Percentiles rank a stretch among this genome's conserved stretches.
phyloP scores from a whole-genome alignment of 2,329 filamentous ascomycete species.

The Rutstroemia sp. region DNA sequence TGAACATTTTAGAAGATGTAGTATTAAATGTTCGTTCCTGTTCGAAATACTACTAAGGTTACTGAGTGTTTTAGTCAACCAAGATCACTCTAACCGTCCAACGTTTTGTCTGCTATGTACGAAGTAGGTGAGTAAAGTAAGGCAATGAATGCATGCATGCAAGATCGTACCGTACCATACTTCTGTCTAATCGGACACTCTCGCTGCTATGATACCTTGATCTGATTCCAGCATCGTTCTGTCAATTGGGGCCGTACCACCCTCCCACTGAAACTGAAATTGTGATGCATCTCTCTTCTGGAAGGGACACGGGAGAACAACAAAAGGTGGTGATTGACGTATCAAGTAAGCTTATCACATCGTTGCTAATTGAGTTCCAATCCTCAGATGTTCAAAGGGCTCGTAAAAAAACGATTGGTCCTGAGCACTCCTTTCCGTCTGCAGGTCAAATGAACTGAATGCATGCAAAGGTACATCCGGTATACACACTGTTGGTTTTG shows the following conservation, averaged over 20 bases:
- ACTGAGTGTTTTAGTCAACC: background rate
- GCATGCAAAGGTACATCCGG: too few species aligned
- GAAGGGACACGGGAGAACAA: background rate
- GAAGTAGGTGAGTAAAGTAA: background rate
- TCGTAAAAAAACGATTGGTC: too few species aligned
- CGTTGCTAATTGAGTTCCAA: too few species aligned
- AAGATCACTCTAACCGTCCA: background rate
- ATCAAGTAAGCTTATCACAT: too few species aligned
- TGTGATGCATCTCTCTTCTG: background rate
- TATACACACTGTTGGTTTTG: background rate
- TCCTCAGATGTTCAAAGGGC: too few species aligned
- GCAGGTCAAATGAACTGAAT: too few species aligned
- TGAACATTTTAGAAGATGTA: conserved; percentile 8
- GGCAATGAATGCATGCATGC: conserved; percentile 1
- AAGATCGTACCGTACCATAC: background rate
- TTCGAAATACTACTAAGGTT: background rate
- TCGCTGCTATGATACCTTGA: background rate
- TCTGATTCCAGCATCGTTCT: background rate
- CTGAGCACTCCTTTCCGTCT: too few species aligned
- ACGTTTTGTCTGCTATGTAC: background rate
- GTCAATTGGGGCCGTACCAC: too few species aligned
- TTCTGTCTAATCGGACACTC: background rate
- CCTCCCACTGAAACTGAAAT: too few species aligned
- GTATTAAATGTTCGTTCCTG: background rate
- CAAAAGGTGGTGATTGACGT: too few species aligned